phyloP scores from a whole-genome alignment of 169 alveolate genomes.

The Plasmodium vivax region DNA sequence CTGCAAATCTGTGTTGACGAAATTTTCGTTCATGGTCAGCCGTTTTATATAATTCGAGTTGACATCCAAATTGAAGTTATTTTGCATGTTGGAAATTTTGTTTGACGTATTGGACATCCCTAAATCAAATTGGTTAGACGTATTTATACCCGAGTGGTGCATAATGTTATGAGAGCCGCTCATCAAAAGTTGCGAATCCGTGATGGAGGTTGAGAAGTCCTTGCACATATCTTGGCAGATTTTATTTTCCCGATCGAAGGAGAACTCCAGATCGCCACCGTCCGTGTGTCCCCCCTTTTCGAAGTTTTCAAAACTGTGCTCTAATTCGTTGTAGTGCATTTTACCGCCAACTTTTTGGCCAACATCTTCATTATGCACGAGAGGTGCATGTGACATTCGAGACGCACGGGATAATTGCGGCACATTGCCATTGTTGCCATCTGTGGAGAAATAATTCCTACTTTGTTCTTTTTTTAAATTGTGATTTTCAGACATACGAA shows the following conservation, averaged over 20 bases:
- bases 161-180: slow-evolving; percentile 14
- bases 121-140: slow-evolving; percentile 21
- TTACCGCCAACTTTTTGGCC: not conserved
- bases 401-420: not conserved
- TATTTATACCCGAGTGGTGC: not conserved
- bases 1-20: slow-evolving; percentile 63
- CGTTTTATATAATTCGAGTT: slow-evolving; percentile 30
- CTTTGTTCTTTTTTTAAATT: not conserved
- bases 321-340: slow-evolving; percentile 5
- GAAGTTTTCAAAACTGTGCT: slow-evolving; percentile 13
- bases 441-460: not conserved
- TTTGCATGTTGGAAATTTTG: not conserved
- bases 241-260: slow-evolving; percentile 12
- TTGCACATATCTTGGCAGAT: not conserved
- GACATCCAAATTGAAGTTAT: not conserved
- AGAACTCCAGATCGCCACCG: slow-evolving; percentile 2
- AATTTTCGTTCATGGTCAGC: slow-evolving; percentile 47
- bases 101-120: slow-evolving; percentile 17
- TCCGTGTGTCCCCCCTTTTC: not conserved
- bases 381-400: not conserved
- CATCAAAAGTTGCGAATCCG: not conserved
- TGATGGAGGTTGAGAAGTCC: slow-evolving; percentile 18
- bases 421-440: not conserved
- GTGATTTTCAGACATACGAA: not conserved
- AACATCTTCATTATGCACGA: not conserved